A percentile compares a stretch with the other conserved stretches of the same genome.
Evolutionary conservation across 2,329 filamentous ascomycete genomes (phyloP).

Genomic region (Clathrospora elynae): DNA sequence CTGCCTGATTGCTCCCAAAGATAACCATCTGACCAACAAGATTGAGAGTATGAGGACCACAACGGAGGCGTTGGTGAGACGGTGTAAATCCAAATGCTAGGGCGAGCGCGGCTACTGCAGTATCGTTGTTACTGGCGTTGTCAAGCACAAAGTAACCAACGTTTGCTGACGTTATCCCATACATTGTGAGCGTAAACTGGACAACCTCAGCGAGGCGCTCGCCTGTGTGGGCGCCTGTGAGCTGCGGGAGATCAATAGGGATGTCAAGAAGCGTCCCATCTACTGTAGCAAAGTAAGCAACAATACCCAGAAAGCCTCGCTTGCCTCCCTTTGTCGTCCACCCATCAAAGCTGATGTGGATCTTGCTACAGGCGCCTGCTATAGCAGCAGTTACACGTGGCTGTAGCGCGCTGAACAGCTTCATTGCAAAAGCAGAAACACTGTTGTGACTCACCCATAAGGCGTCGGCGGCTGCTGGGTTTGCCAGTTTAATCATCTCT

Average conservation of each 20-base stretch:
- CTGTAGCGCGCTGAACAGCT: background rate
- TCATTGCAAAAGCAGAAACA: background rate
- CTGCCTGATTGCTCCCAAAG: no score
- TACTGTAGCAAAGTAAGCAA: conserved; percentile 6
- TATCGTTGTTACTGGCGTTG: conserved; percentile 4
- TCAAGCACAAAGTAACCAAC: conserved; percentile 10
- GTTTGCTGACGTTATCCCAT: background rate
- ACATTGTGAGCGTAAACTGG: background rate
- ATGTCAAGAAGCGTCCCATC: conserved; percentile 2
- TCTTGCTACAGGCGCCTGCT: conserved; percentile 1
- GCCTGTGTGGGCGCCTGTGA: conserved; percentile 4
- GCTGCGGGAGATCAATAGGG: conserved; percentile 9
- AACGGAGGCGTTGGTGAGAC: conserved; percentile 1
- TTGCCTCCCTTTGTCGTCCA: conserved; percentile 1
- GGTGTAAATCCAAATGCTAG: no score
- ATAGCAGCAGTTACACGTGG: background rate
- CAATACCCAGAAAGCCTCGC: conserved; percentile 5
- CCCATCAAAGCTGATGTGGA: conserved; percentile 1
- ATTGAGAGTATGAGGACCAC: background rate
- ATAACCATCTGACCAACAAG: conserved; percentile 4
- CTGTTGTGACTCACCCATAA: conserved; percentile 6
- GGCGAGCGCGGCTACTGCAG: conserved; percentile 1
- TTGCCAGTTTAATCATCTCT: background rate
- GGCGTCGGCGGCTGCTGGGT: conserved; percentile 2
- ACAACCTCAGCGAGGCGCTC: conserved; percentile 2